Evolutionary conservation across 306 rosid genomes (phyloP), one percentile per base, ranked within the genome.

Genomic region (Senna tora): DNA sequence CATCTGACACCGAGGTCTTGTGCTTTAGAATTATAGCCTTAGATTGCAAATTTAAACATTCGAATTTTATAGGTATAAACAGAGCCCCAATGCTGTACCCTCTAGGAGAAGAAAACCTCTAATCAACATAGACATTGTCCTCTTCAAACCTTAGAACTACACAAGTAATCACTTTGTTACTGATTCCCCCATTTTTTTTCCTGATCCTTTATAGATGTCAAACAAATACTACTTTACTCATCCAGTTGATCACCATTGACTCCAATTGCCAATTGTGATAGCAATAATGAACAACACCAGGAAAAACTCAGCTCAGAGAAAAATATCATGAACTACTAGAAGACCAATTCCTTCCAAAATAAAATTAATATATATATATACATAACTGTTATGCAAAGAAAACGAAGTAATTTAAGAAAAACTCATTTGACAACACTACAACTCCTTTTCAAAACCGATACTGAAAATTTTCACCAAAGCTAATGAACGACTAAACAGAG

Each of bases 231-330:
- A 30, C 58, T 46, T 33, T 74, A 17, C 73, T 15, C 45, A n/a
- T 47, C n/a, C 43, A 63, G 14, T 16, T 56, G 53, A 64, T 41
- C 32, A 55, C 69, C 70, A 47, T 56, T 65, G 8, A 55, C 34
- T 64, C 54, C 69, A 72, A 9, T 5, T 74, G 42, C 54, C 69
- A 72, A 9, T 5, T 74, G 42, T 39, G 20, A 74, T 22, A 42
- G n/a, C 36, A 52, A 21, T 61, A 52, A 75, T 6, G 22, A 65
- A 9, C 52, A 62, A 53, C 45, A 21, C 9, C 36, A 74, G 36
- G 38, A 7, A 50, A 60, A 13, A 39, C 45, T 46, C 15, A 71
- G 45, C 42, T 53, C 59, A 34, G 11, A 28, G n/a, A 42, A 30
- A 22, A 21, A 42, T 55, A 14, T 10, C 2, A 49, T 2, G 1